Base-by-base conservation (phyloP, 2,329 filamentous ascomycete genomes). In the Sporothrix inflata region DNA sequence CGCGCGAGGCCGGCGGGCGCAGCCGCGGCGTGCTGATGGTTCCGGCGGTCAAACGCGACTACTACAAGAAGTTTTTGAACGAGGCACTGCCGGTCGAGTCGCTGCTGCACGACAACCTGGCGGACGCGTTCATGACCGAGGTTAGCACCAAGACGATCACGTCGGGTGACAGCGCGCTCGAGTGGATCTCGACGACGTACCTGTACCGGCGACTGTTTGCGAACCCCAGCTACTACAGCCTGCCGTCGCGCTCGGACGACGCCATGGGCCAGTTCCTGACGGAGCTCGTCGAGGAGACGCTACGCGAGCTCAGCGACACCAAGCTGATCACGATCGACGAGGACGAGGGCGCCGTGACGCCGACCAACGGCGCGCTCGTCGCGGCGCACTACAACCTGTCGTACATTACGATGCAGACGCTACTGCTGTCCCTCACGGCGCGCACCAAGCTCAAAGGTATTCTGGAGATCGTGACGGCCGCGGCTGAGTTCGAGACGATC, bases 381-480 rank as follows among this genome's bases (percentile, higher is more conserved):
- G 94, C 93, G 11, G 94, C 96, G 1, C 98, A 99, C 86, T 99
- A 99, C 87, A 98, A 98, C 82, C 97, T 99, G 79, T 98, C 95
- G 6, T 98, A 98, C 83, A 93, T 97, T 81, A 99, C 96, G 2
- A 99, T 99, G 94, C 95, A 99, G 83, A 99, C 96, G 0, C 95
- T 99, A 86, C 85, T 99, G 69, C 86, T 99, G 71, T 99, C 96
- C 16, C 87, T 99, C 63, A 94, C 90, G 71, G 90, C 90, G 55
- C 91, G 91, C 76, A 98, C 94, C 4, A 98, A 97, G 85, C 89
- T 99, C 75, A 99, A 99, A 87, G 94, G 94, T 63, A 94, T 99
- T 57, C 86, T 99, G 71, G 96, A 99, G 82, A 98, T 99, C 77
- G 91, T 98, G 74, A 98, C 96, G 1, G 97, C 96, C 0, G 97